Conservation (phyloP, 345 rosid species). For the Excoecaria agallocha region DNA sequence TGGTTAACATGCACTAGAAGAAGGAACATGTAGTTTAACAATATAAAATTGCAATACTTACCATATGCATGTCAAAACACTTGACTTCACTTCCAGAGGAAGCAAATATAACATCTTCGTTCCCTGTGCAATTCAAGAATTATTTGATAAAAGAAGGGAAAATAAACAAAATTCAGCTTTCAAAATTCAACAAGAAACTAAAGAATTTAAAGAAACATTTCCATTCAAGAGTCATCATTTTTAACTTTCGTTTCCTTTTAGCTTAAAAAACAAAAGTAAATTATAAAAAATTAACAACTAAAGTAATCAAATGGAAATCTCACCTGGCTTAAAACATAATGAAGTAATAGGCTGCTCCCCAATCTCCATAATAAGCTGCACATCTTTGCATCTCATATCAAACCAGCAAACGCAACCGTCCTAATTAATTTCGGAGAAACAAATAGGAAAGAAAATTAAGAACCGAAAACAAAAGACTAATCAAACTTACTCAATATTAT, state of each 20-base stretch:
- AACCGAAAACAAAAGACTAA: background rate
- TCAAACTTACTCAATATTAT: background rate
- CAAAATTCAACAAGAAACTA: background rate
- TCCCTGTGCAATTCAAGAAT: slow-evolving; percentile 41
- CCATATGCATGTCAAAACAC: slow-evolving; percentile 81
- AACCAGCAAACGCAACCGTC: slow-evolving; percentile 94
- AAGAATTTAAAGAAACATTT: background rate
- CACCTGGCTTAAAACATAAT: slow-evolving; percentile 76
- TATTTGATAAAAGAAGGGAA: background rate
- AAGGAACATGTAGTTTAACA: background rate
- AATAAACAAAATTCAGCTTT: background rate
- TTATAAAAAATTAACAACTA: background rate
- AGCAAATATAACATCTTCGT: slow-evolving; percentile 69
- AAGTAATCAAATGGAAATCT: background rate
- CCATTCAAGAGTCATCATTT: background rate
- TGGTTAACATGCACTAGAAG: background rate
- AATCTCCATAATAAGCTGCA: slow-evolving; percentile 55
- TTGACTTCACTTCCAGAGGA: slow-evolving; percentile 65
- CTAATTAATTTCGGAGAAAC: slow-evolving; percentile 24
- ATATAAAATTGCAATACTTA: slow-evolving; percentile 19
- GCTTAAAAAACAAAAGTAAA: background rate
- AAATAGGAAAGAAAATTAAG: background rate
- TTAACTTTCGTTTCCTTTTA: background rate
- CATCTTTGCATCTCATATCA: slow-evolving; percentile 90
- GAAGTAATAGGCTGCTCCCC: slow-evolving; percentile 68